Percentiles rank a stretch among this genome's conserved stretches.
Evolutionary conservation across 495 filamentous ascomycete species (phyloP).

Genomic region (Margaritispora aquatica): DNA sequence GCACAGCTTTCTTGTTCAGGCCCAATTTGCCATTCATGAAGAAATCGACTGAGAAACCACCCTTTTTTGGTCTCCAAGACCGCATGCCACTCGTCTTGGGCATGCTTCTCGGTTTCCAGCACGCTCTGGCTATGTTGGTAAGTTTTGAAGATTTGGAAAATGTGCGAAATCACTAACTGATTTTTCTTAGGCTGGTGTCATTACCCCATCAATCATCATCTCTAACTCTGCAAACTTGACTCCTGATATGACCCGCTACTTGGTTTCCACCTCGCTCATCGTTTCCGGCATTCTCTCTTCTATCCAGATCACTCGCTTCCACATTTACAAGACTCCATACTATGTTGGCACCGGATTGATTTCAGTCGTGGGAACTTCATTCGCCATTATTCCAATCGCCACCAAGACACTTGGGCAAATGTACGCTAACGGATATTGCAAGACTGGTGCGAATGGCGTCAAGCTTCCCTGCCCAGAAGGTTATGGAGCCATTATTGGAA

Average conservation of each 20-base stretch:
- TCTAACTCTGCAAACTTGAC: slow-evolving; percentile 60
- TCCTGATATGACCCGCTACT: slow-evolving; percentile 58
- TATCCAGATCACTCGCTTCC: slow-evolving; percentile 82
- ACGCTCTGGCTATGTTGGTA: slow-evolving; percentile 50
- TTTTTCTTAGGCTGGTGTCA: slow-evolving; percentile 36
- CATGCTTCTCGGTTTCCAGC: slow-evolving; percentile 65
- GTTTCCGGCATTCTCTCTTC: slow-evolving; percentile 74
- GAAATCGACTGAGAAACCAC: slow-evolving; percentile 53
- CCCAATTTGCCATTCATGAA: slow-evolving; percentile 83
- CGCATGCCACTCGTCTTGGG: slow-evolving; percentile 74
- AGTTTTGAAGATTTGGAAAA: not conserved
- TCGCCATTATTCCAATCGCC: slow-evolving; percentile 82
- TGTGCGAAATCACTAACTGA: not conserved
- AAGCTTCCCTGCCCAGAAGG: slow-evolving; percentile 74
- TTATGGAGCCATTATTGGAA: slow-evolving; percentile 82
- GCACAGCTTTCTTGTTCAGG: slow-evolving; percentile 47
- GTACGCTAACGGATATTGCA: slow-evolving; percentile 78
- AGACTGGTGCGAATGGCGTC: slow-evolving; percentile 52
- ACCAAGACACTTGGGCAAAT: slow-evolving; percentile 73
- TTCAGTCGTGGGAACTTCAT: slow-evolving; percentile 84
- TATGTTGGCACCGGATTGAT: slow-evolving; percentile 85
- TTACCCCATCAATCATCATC: slow-evolving; percentile 78
- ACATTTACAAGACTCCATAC: slow-evolving; percentile 70
- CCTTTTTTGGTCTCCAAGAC: slow-evolving; percentile 87
- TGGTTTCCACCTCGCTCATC: slow-evolving; percentile 86